Percentiles rank a stretch among this genome's conserved stretches.
These are phyloP conservation scores for Phialophora verrucosa DNA, from an alignment of 2,329 filamentous ascomycete genomes.

Conservation along the genomic window DNA sequence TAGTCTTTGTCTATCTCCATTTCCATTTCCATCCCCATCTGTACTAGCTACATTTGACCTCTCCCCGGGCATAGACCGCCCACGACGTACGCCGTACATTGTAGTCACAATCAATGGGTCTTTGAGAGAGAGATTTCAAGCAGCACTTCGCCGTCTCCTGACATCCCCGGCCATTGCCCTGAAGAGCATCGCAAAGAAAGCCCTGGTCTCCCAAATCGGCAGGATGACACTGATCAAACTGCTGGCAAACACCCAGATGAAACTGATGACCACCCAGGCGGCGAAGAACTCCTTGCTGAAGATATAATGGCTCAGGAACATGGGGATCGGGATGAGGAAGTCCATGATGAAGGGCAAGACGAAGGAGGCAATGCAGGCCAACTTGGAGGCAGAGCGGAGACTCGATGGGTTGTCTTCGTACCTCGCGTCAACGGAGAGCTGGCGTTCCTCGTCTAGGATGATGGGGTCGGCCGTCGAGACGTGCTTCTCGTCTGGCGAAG, in stretches of 20 bases:
- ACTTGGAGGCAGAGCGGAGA: conserved; percentile 46
- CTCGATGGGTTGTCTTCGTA: conserved; percentile 43
- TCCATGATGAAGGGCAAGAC: conserved; percentile 72
- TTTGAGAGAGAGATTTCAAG: background rate
- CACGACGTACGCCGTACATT: background rate
- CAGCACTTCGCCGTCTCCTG: conserved; percentile 8
- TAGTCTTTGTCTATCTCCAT: too few species aligned
- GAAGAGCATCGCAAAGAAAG: conserved; percentile 39
- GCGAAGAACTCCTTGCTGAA: conserved; percentile 83
- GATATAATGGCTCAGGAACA: conserved; percentile 82
- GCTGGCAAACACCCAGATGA: conserved; percentile 67
- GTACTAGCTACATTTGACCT: background rate
- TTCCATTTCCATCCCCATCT: too few species aligned
- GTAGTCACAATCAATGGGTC: background rate
- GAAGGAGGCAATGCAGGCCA: conserved; percentile 64
- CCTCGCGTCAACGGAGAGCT: conserved; percentile 39
- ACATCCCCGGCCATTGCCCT: conserved; percentile 20
- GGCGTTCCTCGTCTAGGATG: conserved; percentile 39
- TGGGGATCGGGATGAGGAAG: conserved; percentile 87
- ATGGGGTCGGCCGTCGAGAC: conserved; percentile 31
- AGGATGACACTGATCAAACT: conserved; percentile 50
- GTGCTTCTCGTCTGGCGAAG: conserved; percentile 24
- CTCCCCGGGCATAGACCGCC: too few species aligned
- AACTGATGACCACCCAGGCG: conserved; percentile 76
- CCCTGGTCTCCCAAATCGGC: conserved; percentile 51